Evolutionary conservation across 345 rosid genomes (phyloP).

Genomic region (Viola odorata): DNA sequence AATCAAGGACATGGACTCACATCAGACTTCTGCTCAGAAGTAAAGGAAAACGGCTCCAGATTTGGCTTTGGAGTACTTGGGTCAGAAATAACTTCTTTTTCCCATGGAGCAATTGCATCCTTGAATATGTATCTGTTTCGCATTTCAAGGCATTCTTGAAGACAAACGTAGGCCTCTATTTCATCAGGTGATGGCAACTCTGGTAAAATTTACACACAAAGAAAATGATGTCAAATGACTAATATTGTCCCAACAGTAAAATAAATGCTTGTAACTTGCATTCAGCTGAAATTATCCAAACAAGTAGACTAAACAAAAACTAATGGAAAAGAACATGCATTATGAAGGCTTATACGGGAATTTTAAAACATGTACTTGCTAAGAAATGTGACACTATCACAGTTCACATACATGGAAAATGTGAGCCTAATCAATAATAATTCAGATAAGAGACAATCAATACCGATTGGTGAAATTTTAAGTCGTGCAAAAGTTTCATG

Average conservation of each 20-base stretch:
- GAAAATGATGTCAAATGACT: neutral
- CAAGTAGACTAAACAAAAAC: neutral
- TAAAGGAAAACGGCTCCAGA: conserved; percentile 70
- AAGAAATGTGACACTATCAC: neutral
- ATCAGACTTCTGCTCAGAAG: conserved; percentile 71
- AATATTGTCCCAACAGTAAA: neutral
- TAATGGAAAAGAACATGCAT: no score
- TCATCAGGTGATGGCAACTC: conserved; percentile 88
- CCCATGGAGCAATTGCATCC: conserved; percentile 96
- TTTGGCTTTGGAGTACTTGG: conserved; percentile 98
- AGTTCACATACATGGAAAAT: neutral
- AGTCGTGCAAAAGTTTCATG: conserved; percentile 92
- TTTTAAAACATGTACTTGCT: neutral
- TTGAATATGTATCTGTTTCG: conserved; percentile 71
- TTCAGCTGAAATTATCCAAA: neutral
- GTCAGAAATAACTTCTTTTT: conserved; percentile 84
- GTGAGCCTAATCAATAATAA: neutral
- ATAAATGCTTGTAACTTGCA: neutral
- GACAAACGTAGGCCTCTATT: conserved; percentile 60
- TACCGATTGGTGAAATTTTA: conserved; percentile 65
- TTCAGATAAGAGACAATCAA: conserved; percentile 2
- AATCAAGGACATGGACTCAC: conserved; percentile 34
- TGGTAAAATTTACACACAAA: conserved; percentile 14
- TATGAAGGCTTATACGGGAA: no score
- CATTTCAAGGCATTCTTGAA: conserved; percentile 95